These are phyloP conservation scores for Royoungia palumana DNA, from an alignment of 768 basidiomycete genomes.

Conservation along the genomic window DNA sequence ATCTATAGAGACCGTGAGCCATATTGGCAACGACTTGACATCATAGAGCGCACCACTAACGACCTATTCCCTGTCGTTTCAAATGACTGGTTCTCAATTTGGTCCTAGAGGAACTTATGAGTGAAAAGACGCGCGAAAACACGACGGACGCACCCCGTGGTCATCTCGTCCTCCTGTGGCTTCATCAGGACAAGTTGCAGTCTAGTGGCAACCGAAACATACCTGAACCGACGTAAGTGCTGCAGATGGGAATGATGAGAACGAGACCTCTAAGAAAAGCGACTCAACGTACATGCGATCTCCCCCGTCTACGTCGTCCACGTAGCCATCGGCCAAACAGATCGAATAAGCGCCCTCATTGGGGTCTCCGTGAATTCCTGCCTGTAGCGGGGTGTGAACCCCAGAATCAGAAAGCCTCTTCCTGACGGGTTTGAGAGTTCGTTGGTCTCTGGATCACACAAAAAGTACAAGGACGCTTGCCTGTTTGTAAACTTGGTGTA, in stretches of 20 bases:
- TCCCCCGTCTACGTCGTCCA: too few species aligned
- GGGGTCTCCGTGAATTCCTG: too few species aligned
- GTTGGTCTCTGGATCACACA: not conserved
- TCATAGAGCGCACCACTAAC: constrained; percentile 11
- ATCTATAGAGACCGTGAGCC: constrained; percentile 18
- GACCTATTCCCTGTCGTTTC: constrained; percentile 20
- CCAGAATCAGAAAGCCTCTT: too few species aligned
- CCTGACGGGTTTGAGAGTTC: constrained; percentile 24
- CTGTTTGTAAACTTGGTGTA: constrained; percentile 21
- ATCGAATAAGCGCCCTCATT: too few species aligned
- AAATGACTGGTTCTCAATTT: constrained; percentile 25
- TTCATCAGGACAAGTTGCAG: not conserved
- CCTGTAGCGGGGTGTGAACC: too few species aligned
- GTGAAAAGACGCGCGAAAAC: not conserved
- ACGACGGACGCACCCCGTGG: constrained; percentile 8
- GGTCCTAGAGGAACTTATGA: constrained; percentile 15
- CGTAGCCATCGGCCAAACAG: too few species aligned
- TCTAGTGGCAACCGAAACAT: too few species aligned
- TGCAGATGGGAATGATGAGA: too few species aligned
- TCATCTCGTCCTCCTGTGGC: constrained; percentile 23
- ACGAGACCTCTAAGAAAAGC: constrained; percentile 4
- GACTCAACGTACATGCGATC: too few species aligned
- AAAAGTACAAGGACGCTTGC: not conserved
- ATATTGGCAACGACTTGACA: not conserved
- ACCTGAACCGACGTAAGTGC: too few species aligned